These are phyloP conservation scores for Cercospora nicotianae DNA, from an alignment of 2,329 filamentous ascomycete species.

Conservation along the genomic window DNA sequence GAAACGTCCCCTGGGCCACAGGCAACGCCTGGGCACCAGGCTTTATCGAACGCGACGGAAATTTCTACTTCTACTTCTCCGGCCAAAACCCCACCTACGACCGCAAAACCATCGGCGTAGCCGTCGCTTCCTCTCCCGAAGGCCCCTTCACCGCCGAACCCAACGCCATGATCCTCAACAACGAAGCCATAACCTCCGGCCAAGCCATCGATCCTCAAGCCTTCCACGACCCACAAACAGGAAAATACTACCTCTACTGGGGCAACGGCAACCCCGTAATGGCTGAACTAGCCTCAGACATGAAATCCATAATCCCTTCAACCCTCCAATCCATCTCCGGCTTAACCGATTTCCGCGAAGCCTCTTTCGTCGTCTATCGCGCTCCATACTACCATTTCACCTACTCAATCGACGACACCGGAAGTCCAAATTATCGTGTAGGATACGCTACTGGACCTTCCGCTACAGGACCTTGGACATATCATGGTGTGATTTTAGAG, in stretches of 20 bases:
- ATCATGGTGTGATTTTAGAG: slow-evolving; percentile 48
- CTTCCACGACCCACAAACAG: slow-evolving; percentile 30
- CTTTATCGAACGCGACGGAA: slow-evolving; percentile 30
- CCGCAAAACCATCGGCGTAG: slow-evolving; percentile 35
- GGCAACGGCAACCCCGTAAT: slow-evolving; percentile 45
- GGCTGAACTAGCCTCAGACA: slow-evolving; percentile 49
- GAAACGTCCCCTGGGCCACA: slow-evolving; percentile 43
- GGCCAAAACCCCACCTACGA: slow-evolving; percentile 35
- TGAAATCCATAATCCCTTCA: slow-evolving; percentile 48
- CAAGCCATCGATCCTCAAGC: slow-evolving; percentile 35
- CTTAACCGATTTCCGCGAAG: slow-evolving; percentile 49
- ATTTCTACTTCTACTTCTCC: slow-evolving; percentile 38
- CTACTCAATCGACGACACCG: slow-evolving; percentile 52
- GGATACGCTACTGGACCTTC: slow-evolving; percentile 48
- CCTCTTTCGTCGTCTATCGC: slow-evolving; percentile 48
- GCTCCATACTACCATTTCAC: slow-evolving; percentile 51
- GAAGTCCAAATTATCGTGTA: slow-evolving; percentile 49
- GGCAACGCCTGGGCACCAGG: slow-evolving; percentile 43
- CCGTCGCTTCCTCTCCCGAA: slow-evolving; percentile 28
- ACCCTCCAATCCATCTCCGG: slow-evolving; percentile 38
- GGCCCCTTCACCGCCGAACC: slow-evolving; percentile 34
- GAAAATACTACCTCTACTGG: slow-evolving; percentile 36
- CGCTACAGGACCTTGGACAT: slow-evolving; percentile 48
- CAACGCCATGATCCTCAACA: slow-evolving; percentile 33
- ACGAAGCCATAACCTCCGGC: slow-evolving; percentile 27